Evolutionary conservation across 441 rosid species (phyloP), one percentile per base, ranked within the genome.

Genomic region (Biscutella auriculata): DNA sequence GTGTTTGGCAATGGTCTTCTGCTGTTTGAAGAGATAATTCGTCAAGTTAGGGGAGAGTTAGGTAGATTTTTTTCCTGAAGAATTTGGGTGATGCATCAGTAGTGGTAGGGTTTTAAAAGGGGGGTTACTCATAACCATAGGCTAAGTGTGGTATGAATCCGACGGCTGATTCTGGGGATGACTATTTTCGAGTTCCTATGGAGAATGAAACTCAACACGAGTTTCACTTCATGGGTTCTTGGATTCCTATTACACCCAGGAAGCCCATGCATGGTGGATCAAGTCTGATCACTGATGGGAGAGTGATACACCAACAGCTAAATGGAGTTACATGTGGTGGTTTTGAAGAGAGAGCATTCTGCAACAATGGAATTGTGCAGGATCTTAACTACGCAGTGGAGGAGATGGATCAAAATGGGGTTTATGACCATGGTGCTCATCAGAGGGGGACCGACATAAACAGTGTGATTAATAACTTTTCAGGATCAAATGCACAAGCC

Each of bases 171-270:
- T 42, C 53, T 2, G 76, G 80, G 13, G 74, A 64, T 50, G 75
- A 77, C 1, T 43, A 5, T 36, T 57, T 68, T 71, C 56, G 76
- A 34, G 34, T 67, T 60, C 75, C 79, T 14, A 25, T 36, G 29
- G 79, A 65, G 44, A 75, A 29, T 11, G 79, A 76, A 26, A 46
- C 59, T 29, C 70, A 63, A 45, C 41, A 19, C 6, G 79, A 73
- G 33, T 57, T 64, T 25, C 72, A 63, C 12, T 59, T 66, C 27
- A 48, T 57, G 53, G 74, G 67, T 60, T 36, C 75, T 55, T 90
- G 81, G 83, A 42, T 76, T 37, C 91, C 89, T 1, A 7, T 54
- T 14, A 82, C 94, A 11, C 84, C 87, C 2, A 68, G 56, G 29
- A 83, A 77, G 59, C 79, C 74, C 1, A 37, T 76, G 55, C 69